Base-by-base conservation (phyloP, 2,329 filamentous ascomycete genomes). In the Xylaria sp. region DNA sequence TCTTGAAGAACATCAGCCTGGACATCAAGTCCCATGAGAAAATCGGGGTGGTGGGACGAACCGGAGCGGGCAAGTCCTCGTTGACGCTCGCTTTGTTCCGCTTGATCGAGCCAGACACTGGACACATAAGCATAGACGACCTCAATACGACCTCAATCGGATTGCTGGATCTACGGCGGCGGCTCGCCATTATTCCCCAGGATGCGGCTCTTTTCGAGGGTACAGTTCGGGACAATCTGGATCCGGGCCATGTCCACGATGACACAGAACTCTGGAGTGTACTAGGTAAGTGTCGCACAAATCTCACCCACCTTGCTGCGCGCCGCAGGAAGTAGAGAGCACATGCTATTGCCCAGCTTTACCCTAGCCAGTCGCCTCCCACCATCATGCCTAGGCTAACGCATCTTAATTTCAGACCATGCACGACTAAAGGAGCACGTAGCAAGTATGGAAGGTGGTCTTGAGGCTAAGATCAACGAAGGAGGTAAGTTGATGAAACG, bases 181-280 rank as follows among this genome's bases (percentile, higher is more conserved):
- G 94, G 53, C 80, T 99, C 44, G 93, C 94, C 50, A 99, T 99
- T 68, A 99, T 99, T 63, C 94, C 95, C 4, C 94, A 99, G 71
- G 95, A 99, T 74, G 93, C 94, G 24, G 93, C 93, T 60, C 84
- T 99, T 57, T 99, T 99, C 66, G 91, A 96, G 73, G 92, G 92
- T 46, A 92, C 89, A 7, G 84, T 99, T 59, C 86, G 94, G 62
- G 94, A 99, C 74, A 99, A 99, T 69, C 82, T 97, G 38, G 94
- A 99, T 70, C 95, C 95, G 20, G 91, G 89, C 22, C 90, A 96
- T 71, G 91, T 95, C 50, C 92, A 96, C 69, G 93, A 97, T 73
- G 95, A 99, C 73, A 96, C 92, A 4, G 94, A 97, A 70, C 80
- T 99, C 29, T 99, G 94, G 94, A 96, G 90, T 70, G 92, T 95